Evolutionary conservation across 2,329 filamentous ascomycete species (phyloP).

Genomic region (Cladophialophora bantiana): DNA sequence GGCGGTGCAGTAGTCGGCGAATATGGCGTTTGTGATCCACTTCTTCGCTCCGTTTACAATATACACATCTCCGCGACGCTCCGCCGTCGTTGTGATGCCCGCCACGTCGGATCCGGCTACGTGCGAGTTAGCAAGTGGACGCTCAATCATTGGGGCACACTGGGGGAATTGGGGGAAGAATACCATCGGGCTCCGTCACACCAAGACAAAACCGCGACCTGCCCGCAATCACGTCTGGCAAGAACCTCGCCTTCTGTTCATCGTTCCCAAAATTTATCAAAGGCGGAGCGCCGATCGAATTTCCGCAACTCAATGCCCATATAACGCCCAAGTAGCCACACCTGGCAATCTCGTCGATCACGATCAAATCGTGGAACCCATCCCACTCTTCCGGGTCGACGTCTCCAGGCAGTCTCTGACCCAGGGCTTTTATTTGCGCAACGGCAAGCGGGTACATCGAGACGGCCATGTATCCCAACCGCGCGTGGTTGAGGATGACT

Average conservation of each 20-base stretch:
- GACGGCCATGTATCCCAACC: conserved; percentile 33
- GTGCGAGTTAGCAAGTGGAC: not conserved
- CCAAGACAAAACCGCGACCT: conserved; percentile 67
- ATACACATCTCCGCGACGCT: conserved; percentile 52
- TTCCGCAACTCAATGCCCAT: conserved; percentile 45
- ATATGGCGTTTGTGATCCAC: conserved; percentile 99
- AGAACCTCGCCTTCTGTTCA: conserved; percentile 53
- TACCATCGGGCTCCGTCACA: conserved; percentile 57
- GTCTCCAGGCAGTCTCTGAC: conserved; percentile 42
- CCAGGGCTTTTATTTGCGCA: conserved; percentile 23
- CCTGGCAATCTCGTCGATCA: conserved; percentile 49
- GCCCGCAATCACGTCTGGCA: conserved; percentile 64
- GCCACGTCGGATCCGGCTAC: conserved; percentile 69
- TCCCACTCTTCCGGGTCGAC: conserved; percentile 47
- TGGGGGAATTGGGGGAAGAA: not conserved
- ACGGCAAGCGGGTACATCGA: conserved; percentile 32
- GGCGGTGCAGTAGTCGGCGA: conserved; percentile 96
- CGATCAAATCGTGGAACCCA: conserved; percentile 48
- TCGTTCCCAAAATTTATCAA: conserved; percentile 44
- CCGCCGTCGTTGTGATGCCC: conserved; percentile 67
- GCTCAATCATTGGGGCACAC: not conserved
- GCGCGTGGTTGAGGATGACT: conserved; percentile 29
- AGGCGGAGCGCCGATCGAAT: conserved; percentile 46
- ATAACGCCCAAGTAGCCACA: conserved; percentile 46
- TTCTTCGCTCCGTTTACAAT: conserved; percentile 92